Percentiles rank a stretch among this genome's conserved stretches.
Conservation (phyloP, 306 rosid species). For the Adenanthera pavonina region DNA sequence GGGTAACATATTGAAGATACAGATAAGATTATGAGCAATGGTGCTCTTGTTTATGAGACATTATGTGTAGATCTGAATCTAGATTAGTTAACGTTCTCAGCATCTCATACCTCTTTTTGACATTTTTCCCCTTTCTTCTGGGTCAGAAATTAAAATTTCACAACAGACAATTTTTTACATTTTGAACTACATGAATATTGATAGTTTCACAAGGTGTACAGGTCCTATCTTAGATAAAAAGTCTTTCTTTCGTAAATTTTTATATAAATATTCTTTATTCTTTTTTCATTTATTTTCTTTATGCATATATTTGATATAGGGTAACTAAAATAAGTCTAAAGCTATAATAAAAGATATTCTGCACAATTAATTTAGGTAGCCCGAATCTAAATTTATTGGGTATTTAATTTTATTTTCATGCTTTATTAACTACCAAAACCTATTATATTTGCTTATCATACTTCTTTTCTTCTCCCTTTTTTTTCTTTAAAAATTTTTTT, state of each 20-base stretch:
- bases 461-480: not conserved
- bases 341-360: not conserved
- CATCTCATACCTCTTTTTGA: not conserved
- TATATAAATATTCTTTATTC: not conserved
- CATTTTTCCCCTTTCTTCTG: not conserved
- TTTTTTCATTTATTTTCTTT: not conserved
- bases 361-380: too few relatives aligned
- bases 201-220: not conserved
- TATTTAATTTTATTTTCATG: too few relatives aligned
- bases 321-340: not conserved
- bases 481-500: not conserved
- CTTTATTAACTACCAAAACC: not conserved
- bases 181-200: not conserved
- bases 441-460: not conserved
- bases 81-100: not conserved
- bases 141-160: not conserved
- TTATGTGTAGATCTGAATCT: conserved; percentile 14
- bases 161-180: not conserved
- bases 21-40: not conserved
- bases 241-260: not conserved
- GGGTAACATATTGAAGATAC: not conserved
- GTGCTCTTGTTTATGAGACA: not conserved
- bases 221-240: not conserved
- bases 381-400: too few relatives aligned
- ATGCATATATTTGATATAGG: not conserved